Percentiles rank a stretch among this genome's conserved stretches.
phyloP scores from a whole-genome alignment of 2,329 filamentous ascomycete genomes.

The Juglanconis juglandina region DNA sequence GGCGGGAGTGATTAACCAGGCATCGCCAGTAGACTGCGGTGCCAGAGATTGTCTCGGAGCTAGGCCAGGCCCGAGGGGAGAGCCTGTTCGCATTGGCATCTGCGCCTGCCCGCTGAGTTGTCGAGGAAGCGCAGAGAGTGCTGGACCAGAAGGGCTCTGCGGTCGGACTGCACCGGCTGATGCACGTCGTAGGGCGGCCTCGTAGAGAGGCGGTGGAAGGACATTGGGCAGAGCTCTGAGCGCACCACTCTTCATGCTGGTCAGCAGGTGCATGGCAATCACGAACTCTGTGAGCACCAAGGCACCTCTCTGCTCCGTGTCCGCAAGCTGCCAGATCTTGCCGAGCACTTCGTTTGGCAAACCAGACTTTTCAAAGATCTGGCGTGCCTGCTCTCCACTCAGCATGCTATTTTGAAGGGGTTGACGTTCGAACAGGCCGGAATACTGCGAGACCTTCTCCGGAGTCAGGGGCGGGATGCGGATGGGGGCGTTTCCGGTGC shows the following conservation, averaged over 20 bases:
- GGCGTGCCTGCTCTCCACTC: slow-evolving; percentile 80
- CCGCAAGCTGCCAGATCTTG: slow-evolving; percentile 93
- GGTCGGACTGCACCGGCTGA: slow-evolving; percentile 41
- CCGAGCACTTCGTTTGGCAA: slow-evolving; percentile 86
- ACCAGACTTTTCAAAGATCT: slow-evolving; percentile 91
- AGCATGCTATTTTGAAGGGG: slow-evolving; percentile 69
- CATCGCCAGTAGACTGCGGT: slow-evolving; percentile 49
- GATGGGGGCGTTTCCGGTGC: slow-evolving; percentile 64
- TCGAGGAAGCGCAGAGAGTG: slow-evolving; percentile 69
- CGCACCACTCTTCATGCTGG: slow-evolving; percentile 80
- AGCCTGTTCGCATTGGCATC: slow-evolving; percentile 60
- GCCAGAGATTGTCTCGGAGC: slow-evolving; percentile 40
- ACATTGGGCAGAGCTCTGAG: slow-evolving; percentile 76
- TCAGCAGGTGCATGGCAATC: slow-evolving; percentile 95
- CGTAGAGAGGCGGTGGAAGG: slow-evolving; percentile 81
- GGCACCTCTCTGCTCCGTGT: slow-evolving; percentile 87
- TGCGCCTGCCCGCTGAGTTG: slow-evolving; percentile 70
- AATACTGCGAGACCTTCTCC: slow-evolving; percentile 87
- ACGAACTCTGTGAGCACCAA: slow-evolving; percentile 89
- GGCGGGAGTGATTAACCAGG: slow-evolving; percentile 74
- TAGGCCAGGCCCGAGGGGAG: slow-evolving; percentile 43
- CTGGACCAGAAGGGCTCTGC: slow-evolving; percentile 47
- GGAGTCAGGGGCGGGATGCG: slow-evolving; percentile 84
- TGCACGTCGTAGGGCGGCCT: slow-evolving; percentile 75
- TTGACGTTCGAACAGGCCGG: slow-evolving; percentile 85